These are phyloP conservation scores for Musa troglodytarum DNA, from an alignment of 176 grass and related monocot genomes.

Conservation along the genomic window DNA sequence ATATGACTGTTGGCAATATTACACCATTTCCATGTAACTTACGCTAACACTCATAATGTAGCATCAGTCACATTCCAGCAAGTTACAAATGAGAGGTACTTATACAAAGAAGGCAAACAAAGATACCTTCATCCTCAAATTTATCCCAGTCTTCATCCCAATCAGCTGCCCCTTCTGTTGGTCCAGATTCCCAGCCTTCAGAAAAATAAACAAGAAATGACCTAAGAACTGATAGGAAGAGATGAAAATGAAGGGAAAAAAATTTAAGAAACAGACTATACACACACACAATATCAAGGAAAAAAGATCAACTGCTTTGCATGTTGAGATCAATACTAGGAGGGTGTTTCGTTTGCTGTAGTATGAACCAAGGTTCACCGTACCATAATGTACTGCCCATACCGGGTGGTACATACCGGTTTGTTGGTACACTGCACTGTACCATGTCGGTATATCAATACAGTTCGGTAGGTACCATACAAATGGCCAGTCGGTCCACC, in stretches of 20 bases:
- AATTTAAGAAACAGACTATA: not conserved
- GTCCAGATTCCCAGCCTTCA: constrained; percentile 83
- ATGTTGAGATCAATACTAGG: too few species aligned
- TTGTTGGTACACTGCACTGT: too few species aligned
- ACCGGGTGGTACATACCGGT: too few species aligned
- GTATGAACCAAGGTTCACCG: too few species aligned
- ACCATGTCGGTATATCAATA: too few species aligned
- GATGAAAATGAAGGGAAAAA: constrained; percentile 3
- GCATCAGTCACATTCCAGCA: not conserved
- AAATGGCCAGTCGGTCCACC: too few species aligned
- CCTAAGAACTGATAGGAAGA: not conserved
- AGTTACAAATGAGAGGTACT: not conserved
- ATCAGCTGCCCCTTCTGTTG: constrained; percentile 55
- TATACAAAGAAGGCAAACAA: not conserved
- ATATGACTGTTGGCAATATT: not conserved
- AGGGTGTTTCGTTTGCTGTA: too few species aligned
- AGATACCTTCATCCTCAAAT: constrained; percentile 93
- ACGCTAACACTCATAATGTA: not conserved
- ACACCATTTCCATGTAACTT: not conserved
- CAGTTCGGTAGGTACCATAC: too few species aligned
- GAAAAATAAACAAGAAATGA: constrained; percentile 16
- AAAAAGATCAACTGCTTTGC: too few species aligned
- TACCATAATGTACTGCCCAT: too few species aligned
- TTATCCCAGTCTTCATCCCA: constrained; percentile 99
- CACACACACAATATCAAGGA: too few species aligned